Base-by-base conservation (phyloP, 2,329 filamentous ascomycete species). In the Alternaria triticimaculans region DNA sequence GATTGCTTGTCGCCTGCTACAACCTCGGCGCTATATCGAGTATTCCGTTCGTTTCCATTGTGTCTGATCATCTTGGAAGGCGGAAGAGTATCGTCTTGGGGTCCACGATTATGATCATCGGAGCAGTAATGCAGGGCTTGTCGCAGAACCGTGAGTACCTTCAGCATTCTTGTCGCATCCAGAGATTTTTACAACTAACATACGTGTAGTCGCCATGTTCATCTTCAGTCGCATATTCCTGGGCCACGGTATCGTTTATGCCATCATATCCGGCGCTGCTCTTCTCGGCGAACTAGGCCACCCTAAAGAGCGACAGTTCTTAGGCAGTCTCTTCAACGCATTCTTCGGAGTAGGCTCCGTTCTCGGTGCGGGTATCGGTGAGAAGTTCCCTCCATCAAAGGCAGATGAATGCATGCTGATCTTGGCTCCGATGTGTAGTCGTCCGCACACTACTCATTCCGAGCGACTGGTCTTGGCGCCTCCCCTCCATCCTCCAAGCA, bases 311-410 rank as follows among this genome's bases (percentile, higher is more conserved):
- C 88, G 89, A 66, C 88, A 86, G 6, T 87, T 86, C 10, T 82
- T 91, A 18, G 90, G 88, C 0, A 84, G 88, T n/a, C 84, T 91
- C 66, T 91, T 91, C 80, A 91, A 91, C 76, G 90, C 87, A 64
- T 81, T 90, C 61, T 92, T 88, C 85, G 89, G 90, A 70, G 76
- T 89, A 53, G 88, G 87, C 14, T 80, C 80, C 7, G 76, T 84
- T 12, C 63, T 89, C 25, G 88, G 89, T 9, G 87, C 87, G 5
- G 87, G 87, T 75, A 85, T 90, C 54, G 49, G 49, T 53, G 37
- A 37, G 49, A 21, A 18, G 8, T 5, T 5, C 4, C 4, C 6
- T 23, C 14, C 11, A 12, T 5, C 1, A 41, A 28, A 21, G 20
- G 20, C 9, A 5, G 21, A 33, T 41, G 20, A 53, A n/a, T 12